Evolutionary conservation across 1,139 yeast genomes (phyloP).

Genomic region (Saccharomyces hybrid): DNA sequence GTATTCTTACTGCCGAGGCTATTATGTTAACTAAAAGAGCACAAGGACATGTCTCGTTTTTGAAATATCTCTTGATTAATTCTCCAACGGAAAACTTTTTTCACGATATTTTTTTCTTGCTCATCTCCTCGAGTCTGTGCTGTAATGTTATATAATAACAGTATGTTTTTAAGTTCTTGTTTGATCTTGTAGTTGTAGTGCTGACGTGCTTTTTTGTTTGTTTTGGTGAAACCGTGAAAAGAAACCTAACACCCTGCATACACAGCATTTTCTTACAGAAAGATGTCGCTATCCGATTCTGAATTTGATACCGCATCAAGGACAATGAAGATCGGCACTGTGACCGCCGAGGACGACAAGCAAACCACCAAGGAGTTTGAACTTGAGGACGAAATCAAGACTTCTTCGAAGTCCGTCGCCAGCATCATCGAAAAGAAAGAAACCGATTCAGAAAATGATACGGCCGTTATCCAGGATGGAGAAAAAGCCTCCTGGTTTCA

Average conservation of each 20-base stretch:
- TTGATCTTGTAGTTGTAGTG: no score
- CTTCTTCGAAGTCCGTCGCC: neutral
- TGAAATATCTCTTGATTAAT: neutral
- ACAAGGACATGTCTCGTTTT: neutral
- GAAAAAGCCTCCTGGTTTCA: slow-evolving; percentile 1
- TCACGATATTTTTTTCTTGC: neutral
- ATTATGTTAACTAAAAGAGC: neutral
- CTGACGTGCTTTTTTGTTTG: no score
- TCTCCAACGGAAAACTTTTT: neutral
- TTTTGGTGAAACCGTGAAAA: no score
- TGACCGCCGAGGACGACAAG: neutral
- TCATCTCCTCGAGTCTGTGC: neutral
- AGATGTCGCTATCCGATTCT: neutral
- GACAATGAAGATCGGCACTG: neutral
- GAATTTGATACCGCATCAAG: neutral
- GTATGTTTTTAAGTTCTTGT: neutral
- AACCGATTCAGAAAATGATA: neutral
- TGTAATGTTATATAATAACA: neutral
- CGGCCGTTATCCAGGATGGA: neutral
- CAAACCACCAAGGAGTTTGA: neutral
- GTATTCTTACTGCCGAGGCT: neutral
- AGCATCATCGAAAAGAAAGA: neutral
- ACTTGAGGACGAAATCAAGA: neutral
- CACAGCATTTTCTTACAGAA: neutral
- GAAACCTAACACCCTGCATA: neutral